Evolutionary conservation across 2,329 filamentous ascomycete genomes (phyloP), one percentile per base, ranked within the genome.

Genomic region (Amphichorda felina): DNA sequence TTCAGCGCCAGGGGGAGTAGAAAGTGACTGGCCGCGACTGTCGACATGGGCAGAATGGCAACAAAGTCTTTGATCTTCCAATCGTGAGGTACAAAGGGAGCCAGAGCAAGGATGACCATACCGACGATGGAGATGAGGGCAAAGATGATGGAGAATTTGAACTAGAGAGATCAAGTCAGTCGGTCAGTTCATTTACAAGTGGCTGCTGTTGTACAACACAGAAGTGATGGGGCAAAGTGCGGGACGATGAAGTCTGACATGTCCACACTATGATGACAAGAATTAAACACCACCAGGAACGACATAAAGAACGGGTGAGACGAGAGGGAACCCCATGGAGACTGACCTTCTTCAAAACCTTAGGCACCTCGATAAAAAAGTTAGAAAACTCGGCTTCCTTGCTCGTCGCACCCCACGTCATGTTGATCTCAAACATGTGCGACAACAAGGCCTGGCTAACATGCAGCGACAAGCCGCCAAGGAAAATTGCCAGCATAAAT

Each of bases 361-460:
- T 82, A 24, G 81, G 80, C 14, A 88, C 73, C 53, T 91, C 85
- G 40, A 84, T 81, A 60, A 88, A 89, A 60, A 93, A 93, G 56
- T 85, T 82, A 18, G 81, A 79, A 50, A 81, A 78, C 48, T 86
- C 80, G 34, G 75, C 74, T 61, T 94, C 86, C 60, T 93, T 93
- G 28, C 78, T 72, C 0, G 86, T 93, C 2, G 84, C 77, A 34
- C 84, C 84, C 85, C 85, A 91, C 3, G 73, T 75, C 79, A 91
- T 89, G 58, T 91, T 72, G 51, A 89, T 76, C 60, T 83, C 76
- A 53, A 91, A 83, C 73, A 91, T 84, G 63, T 93, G 86, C 4
- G 77, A 70, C 31, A 91, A 59, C 24, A 94, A 64, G 2, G 85
- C 85, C 54, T 88, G 80, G 21, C 75, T 83, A 33, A 94, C 73